These are phyloP conservation scores for Nematodospora valgi DNA, from an alignment of 805 yeast species.

Conservation along the genomic window DNA sequence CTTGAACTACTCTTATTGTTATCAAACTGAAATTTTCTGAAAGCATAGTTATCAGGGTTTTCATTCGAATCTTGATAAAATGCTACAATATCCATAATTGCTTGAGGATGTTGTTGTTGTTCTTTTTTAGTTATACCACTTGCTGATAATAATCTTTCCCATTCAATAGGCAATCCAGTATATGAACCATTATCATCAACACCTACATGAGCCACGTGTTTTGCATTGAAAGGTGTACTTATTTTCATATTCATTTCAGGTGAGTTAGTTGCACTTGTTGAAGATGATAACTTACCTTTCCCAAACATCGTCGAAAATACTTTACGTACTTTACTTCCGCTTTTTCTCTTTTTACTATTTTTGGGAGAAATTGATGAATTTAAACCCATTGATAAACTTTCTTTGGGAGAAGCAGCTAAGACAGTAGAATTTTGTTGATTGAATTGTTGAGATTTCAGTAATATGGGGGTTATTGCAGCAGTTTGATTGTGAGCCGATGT, in stretches of 20 bases:
- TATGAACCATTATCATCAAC: constrained; percentile 84
- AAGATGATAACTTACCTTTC: constrained; percentile 18
- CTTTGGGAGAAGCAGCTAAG: constrained; percentile 10
- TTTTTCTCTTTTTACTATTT: constrained; percentile 22
- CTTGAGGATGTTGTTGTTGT: constrained; percentile 89
- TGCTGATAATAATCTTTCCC: constrained; percentile 80
- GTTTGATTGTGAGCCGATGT: constrained; percentile 19
- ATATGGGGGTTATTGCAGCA: constrained; percentile 28
- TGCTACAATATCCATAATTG: constrained; percentile 86
- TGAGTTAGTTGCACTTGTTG: constrained; percentile 9
- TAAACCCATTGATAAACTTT: constrained; percentile 1
- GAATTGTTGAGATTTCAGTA: constrained; percentile 16
- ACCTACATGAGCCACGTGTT: constrained; percentile 92
- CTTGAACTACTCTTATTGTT: constrained; percentile 7
- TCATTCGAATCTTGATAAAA: constrained; percentile 66
- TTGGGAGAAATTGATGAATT: constrained; percentile 14
- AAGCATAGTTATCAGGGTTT: constrained; percentile 38
- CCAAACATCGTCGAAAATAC: constrained; percentile 54
- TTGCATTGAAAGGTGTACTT: constrained; percentile 88
- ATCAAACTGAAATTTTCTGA: constrained; percentile 38
- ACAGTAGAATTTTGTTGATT: constrained; percentile 6
- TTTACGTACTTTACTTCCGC: constrained; percentile 54
- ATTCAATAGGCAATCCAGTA: constrained; percentile 89
- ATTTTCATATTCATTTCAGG: constrained; percentile 50
- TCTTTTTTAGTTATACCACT: constrained; percentile 87